Evolutionary conservation across 2,329 filamentous ascomycete genomes (phyloP), one percentile per base, ranked within the genome.

Genomic region (Chrysoporthe cubensis): DNA sequence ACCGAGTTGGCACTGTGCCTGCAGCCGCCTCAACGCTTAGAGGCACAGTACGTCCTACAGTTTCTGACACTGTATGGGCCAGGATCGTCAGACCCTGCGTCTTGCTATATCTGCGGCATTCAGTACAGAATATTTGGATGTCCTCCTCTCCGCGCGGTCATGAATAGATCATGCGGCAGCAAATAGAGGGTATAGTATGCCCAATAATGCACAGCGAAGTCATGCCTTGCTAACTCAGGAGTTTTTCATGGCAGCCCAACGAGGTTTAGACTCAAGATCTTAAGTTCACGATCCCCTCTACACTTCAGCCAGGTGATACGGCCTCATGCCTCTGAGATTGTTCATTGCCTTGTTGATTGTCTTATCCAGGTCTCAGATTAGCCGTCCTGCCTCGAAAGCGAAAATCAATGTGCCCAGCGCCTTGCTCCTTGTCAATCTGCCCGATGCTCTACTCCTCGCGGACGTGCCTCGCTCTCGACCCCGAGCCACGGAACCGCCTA

Each of bases 331-430:
- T 11, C 11, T 26, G 9, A 54, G 43, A 14, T 11, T n/a, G 5
- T 56, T 11, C 42, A 52, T 46, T 7, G 62, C 32, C 18, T 56
- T 4, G 18, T n/a, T 11, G 4, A 14, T 18, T 44, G 5, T 56
- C 26, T 58, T 40, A 44, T 52, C 37, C 61, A 44, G 21, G 13
- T 62, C 52, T 21, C 16, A 42, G 40, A 18, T 32, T 34, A 46
- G 32, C 34, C 42, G 16, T 61, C 48, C 58, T 34, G 61, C 59
- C 40, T 32, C 65, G 56, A 69, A 64, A 61, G 54, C 56, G 71
- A 66, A 71, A 64, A 61, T 57, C 56, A 71, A 66, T 68, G 40
- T 70, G 40, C 50, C 58, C 70, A 59, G 69, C 72, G 70, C 67
- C 69, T 65, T 72, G 66, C 70, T 68, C 65, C 69, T 62, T 63